phyloP scores from a whole-genome alignment of 306 rosid genomes.

The Ormosia emarginata region DNA sequence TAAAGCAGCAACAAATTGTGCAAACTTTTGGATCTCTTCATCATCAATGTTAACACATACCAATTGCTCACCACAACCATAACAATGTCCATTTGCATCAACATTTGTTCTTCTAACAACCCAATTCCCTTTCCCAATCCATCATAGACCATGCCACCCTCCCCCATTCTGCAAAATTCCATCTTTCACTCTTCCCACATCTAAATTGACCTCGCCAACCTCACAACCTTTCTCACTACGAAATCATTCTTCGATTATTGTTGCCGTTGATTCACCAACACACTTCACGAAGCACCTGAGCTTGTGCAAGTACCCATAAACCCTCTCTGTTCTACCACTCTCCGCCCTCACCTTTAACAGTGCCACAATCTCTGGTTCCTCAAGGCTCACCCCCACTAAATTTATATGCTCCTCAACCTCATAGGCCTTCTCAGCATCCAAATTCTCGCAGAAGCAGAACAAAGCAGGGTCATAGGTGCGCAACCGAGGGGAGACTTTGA shows the following conservation, averaged over 20 bases:
- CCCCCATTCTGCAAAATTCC: constrained; percentile 65
- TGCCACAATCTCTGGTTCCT: constrained; percentile 69
- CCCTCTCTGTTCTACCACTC: constrained; percentile 52
- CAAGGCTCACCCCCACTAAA: constrained; percentile 41
- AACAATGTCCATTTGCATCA: constrained; percentile 40
- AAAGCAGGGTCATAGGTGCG: constrained; percentile 72
- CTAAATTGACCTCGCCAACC: constrained; percentile 46
- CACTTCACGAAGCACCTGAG: constrained; percentile 57
- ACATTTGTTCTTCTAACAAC: constrained; percentile 41
- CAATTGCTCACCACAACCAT: constrained; percentile 57
- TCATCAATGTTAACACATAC: constrained; percentile 75
- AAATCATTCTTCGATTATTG: constrained; percentile 74
- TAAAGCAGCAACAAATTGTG: constrained; percentile 56
- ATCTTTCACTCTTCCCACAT: constrained; percentile 35
- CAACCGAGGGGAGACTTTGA: constrained; percentile 49
- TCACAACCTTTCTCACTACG: constrained; percentile 38
- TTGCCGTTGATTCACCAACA: constrained; percentile 46
- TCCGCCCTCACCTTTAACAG: constrained; percentile 58
- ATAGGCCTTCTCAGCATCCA: constrained; percentile 70
- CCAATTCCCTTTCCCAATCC: constrained; percentile 91
- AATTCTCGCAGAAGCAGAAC: constrained; percentile 56
- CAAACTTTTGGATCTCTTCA: constrained; percentile 61
- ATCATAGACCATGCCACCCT: constrained; percentile 96
- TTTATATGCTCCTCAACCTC: constrained; percentile 71
- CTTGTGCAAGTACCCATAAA: constrained; percentile 77